Percentiles rank a stretch among this genome's conserved stretches.
Evolutionary conservation across 192 early-diverging fungal genomes (phyloP).

Genomic region (Coemansia sp.): DNA sequence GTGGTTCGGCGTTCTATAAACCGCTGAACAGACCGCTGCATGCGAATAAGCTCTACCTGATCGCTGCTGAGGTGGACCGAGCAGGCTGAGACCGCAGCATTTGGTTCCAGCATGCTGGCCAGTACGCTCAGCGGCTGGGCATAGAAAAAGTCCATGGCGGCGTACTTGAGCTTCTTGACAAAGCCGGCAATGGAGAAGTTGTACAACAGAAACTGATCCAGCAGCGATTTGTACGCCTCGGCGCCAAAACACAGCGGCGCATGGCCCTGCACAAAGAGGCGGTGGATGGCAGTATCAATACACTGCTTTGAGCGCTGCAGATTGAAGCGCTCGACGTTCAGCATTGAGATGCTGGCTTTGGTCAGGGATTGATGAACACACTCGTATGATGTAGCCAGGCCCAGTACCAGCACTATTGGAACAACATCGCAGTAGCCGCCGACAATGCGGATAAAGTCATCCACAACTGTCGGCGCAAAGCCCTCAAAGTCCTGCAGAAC

Average conservation of each 20-base stretch:
- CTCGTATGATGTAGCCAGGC: conserved; percentile 85
- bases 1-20: conserved; percentile 50
- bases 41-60: conserved; percentile 66
- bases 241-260: conserved; percentile 64
- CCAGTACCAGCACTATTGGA: conserved; percentile 79
- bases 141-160: conserved; percentile 84
- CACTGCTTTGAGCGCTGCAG: conserved; percentile 72
- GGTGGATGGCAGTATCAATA: conserved; percentile 67
- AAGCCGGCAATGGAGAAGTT: conserved; percentile 79
- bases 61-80: conserved; percentile 47
- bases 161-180: conserved; percentile 75
- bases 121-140: conserved; percentile 80
- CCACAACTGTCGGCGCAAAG: conserved; percentile 68
- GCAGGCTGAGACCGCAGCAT: conserved; percentile 14
- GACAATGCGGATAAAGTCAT: conserved; percentile 66
- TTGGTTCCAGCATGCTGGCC: conserved; percentile 28
- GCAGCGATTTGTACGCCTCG: conserved; percentile 69
- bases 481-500: conserved; percentile 88
- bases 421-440: conserved; percentile 69
- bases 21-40: conserved; percentile 67
- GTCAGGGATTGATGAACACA: conserved; percentile 77
- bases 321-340: conserved; percentile 79
- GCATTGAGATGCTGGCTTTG: conserved; percentile 66
- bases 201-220: conserved; percentile 78
- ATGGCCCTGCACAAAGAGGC: conserved; percentile 57